These are phyloP conservation scores for Copromyces sp. DNA, from an alignment of 495 filamentous ascomycete species.

Conservation along the genomic window DNA sequence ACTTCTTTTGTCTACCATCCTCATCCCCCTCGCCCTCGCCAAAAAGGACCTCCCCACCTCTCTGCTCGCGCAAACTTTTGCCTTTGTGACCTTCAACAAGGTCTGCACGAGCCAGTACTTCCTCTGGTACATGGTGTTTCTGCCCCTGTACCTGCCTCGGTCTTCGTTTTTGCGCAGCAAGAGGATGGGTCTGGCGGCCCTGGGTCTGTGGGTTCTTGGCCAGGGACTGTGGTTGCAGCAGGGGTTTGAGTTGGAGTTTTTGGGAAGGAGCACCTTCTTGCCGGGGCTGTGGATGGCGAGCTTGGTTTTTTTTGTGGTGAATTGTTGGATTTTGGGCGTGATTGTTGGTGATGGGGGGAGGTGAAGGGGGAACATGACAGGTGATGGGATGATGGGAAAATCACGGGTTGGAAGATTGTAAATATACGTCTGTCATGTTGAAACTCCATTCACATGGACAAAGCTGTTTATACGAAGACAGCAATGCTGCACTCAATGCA, in stretches of 20 bases:
- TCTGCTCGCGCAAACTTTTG: constrained; percentile 98
- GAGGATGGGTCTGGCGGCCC: constrained; percentile 49
- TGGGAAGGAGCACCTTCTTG: constrained; percentile 74
- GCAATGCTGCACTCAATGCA: not conserved
- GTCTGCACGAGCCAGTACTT: constrained; percentile 99
- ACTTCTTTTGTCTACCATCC: constrained; percentile 60
- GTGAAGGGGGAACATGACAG: not conserved
- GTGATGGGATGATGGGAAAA: not conserved
- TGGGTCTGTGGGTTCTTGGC: constrained; percentile 59
- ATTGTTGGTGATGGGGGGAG: constrained; percentile 55
- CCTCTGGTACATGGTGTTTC: constrained; percentile 89
- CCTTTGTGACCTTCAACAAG: constrained; percentile 96
- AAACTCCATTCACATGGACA: not conserved
- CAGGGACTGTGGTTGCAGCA: constrained; percentile 83
- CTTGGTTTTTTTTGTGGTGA: constrained; percentile 71
- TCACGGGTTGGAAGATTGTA: not conserved
- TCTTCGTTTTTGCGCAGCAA: constrained; percentile 58
- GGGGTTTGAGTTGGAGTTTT: constrained; percentile 78
- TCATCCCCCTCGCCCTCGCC: constrained; percentile 69
- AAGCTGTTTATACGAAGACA: not conserved
- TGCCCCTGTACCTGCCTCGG: constrained; percentile 79
- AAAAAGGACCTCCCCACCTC: constrained; percentile 72
- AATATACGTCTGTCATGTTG: not conserved
- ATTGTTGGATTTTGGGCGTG: constrained; percentile 76
- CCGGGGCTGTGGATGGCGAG: constrained; percentile 71